phyloP scores from a whole-genome alignment of 2,329 filamentous ascomycete genomes.

The Talaromyces sp. region DNA sequence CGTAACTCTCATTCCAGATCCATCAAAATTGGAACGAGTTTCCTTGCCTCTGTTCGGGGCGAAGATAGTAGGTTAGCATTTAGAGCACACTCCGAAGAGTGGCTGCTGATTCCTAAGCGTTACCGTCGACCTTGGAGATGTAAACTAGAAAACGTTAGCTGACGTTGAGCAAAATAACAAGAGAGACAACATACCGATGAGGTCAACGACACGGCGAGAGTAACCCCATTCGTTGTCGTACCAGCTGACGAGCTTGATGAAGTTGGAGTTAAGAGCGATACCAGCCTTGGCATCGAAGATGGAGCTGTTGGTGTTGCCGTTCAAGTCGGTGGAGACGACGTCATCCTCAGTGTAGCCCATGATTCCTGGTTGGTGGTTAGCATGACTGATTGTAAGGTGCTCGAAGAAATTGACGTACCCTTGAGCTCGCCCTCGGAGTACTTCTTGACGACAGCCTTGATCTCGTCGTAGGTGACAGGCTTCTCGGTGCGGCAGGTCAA shows the following conservation, averaged over 20 bases:
- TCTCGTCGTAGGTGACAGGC: conserved; percentile 68
- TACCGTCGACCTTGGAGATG: conserved; percentile 70
- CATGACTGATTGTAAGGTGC: background rate
- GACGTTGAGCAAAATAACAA: background rate
- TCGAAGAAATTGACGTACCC: conserved; percentile 51
- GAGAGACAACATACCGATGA: conserved; percentile 47
- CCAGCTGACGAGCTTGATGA: conserved; percentile 97
- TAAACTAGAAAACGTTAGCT: conserved; percentile 53
- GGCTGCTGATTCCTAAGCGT: conserved; percentile 19
- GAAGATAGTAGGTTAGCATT: background rate
- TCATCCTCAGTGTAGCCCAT: conserved; percentile 96
- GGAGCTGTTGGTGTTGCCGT: conserved; percentile 88
- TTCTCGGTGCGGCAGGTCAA: conserved; percentile 93
- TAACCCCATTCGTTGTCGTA: conserved; percentile 99
- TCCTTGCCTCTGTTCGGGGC: background rate
- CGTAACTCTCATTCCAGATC: background rate
- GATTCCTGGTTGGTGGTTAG: conserved; percentile 57
- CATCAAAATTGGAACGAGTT: conserved; percentile 9
- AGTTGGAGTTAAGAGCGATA: conserved; percentile 97
- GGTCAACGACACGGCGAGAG: conserved; percentile 89
- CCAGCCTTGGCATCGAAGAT: conserved; percentile 99
- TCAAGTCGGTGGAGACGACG: conserved; percentile 88
- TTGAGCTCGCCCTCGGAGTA: conserved; percentile 79
- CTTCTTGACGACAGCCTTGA: conserved; percentile 88
- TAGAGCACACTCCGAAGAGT: conserved; percentile 19